Conservation (phyloP, 2,329 filamentous ascomycete species). For the Periglandula ipomoeae region DNA sequence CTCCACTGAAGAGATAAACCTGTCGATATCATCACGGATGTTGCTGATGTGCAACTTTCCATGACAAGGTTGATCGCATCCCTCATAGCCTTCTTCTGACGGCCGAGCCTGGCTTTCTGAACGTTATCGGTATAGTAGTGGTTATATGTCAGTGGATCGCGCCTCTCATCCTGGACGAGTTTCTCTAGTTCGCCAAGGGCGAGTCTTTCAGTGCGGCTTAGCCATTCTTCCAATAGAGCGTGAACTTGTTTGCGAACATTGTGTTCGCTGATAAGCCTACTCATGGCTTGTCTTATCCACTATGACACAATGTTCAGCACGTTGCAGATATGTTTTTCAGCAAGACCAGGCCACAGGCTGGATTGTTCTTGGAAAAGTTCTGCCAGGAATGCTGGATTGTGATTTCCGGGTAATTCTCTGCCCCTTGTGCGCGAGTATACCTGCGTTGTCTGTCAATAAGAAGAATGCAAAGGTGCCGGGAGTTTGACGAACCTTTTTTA, state of each 20-base stretch:
- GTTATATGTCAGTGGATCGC: constrained; percentile 13
- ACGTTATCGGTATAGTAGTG: constrained; percentile 11
- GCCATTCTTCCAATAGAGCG: constrained; percentile 5
- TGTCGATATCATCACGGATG: constrained; percentile 3
- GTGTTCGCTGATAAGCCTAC: constrained; percentile 3
- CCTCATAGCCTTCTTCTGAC: constrained; percentile 6
- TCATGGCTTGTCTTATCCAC: constrained; percentile 4
- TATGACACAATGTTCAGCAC: constrained; percentile 4
- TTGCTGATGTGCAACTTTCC: constrained; percentile 8
- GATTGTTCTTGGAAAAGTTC: constrained; percentile 13
- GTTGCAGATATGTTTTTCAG: constrained; percentile 8
- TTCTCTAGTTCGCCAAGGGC: constrained; percentile 9
- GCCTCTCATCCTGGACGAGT: constrained; percentile 8
- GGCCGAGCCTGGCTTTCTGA: constrained; percentile 8
- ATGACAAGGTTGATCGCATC: constrained; percentile 1
- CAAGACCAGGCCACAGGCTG: constrained; percentile 8
- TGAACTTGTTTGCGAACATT: constrained; percentile 1
- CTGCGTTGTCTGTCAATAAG: background rate
- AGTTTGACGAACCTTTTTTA: constrained; percentile 6
- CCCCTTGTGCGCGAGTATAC: constrained; percentile 8
- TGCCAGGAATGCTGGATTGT: constrained; percentile 9
- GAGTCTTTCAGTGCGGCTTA: constrained; percentile 2
- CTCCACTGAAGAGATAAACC: constrained; percentile 6
- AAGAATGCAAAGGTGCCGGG: background rate
- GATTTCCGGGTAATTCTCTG: constrained; percentile 13